These are phyloP conservation scores for Eutrema salsugineum DNA, from an alignment of 441 rosid genomes.

Conservation along the genomic window DNA sequence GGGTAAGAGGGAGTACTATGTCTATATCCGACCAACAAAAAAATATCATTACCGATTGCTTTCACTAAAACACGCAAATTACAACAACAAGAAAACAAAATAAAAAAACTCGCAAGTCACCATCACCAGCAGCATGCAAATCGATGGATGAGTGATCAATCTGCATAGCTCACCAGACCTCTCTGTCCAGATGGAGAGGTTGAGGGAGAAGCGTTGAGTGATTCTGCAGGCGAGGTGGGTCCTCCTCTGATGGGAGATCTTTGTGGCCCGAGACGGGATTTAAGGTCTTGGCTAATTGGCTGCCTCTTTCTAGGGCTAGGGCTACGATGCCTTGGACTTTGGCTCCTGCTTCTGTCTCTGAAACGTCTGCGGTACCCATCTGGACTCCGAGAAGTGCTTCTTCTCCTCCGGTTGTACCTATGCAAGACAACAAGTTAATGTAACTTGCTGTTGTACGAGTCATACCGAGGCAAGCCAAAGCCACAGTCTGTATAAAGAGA, in stretches of 20 bases:
- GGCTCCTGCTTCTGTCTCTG: slow-evolving; percentile 51
- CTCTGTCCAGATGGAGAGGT: slow-evolving; percentile 61
- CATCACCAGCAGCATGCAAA: neutral
- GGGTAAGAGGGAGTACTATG: neutral
- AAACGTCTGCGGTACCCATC: slow-evolving; percentile 43
- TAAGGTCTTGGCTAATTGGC: slow-evolving; percentile 64
- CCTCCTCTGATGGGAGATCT: slow-evolving; percentile 39
- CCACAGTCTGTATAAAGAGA: neutral
- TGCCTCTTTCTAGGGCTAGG: slow-evolving; percentile 58
- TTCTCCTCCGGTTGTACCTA: slow-evolving; percentile 54
- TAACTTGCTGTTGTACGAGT: neutral
- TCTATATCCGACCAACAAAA: neutral
- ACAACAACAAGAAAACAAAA: neutral
- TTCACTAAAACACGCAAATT: neutral
- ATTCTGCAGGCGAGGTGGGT: slow-evolving; percentile 40
- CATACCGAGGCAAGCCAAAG: neutral
- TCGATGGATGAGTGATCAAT: slow-evolving; percentile 32
- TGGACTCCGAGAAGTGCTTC: slow-evolving; percentile 66
- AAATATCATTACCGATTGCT: neutral
- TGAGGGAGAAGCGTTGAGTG: slow-evolving; percentile 50
- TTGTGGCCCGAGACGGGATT: slow-evolving; percentile 73
- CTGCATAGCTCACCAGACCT: slow-evolving; percentile 84
- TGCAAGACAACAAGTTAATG: slow-evolving; percentile 1
- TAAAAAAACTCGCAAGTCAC: neutral
- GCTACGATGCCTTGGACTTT: slow-evolving; percentile 50